Evolutionary conservation across 768 basidiomycete genomes (phyloP).

Genomic region (Sutorius australiensis): DNA sequence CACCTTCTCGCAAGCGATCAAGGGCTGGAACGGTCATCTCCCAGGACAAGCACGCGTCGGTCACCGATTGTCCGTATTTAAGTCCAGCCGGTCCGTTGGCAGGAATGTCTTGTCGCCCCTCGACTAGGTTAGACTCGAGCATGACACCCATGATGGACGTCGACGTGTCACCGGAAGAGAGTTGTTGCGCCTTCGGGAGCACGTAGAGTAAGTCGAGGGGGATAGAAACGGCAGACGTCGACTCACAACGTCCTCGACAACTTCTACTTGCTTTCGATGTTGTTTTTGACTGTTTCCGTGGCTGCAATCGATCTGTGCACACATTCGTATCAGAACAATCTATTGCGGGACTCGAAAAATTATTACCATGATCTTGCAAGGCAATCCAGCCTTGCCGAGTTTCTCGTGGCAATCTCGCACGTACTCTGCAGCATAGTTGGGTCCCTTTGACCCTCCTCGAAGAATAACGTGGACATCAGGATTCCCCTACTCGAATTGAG

Average conservation of each 20-base stretch:
- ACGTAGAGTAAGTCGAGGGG: slow-evolving; percentile 11
- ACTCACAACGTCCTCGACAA: slow-evolving; percentile 85
- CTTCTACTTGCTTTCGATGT: slow-evolving; percentile 81
- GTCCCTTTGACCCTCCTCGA: slow-evolving; percentile 84
- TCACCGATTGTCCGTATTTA: slow-evolving; percentile 82
- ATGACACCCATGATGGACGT: slow-evolving; percentile 85
- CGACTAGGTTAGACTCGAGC: slow-evolving; percentile 89
- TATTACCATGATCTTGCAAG: slow-evolving; percentile 82
- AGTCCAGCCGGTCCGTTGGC: slow-evolving; percentile 64
- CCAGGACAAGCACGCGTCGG: slow-evolving; percentile 91
- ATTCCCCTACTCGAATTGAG: slow-evolving; percentile 58
- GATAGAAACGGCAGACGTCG: background rate
- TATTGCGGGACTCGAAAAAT: background rate
- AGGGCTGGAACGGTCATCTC: slow-evolving; percentile 77
- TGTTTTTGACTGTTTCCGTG: slow-evolving; percentile 96
- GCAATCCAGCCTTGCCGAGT: slow-evolving; percentile 72
- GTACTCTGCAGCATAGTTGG: slow-evolving; percentile 80
- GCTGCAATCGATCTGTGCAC: slow-evolving; percentile 83
- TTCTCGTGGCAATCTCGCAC: slow-evolving; percentile 74
- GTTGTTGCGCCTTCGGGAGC: slow-evolving; percentile 57
- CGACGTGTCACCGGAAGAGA: slow-evolving; percentile 68
- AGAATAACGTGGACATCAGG: slow-evolving; percentile 92
- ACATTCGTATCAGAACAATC: background rate
- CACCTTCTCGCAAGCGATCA: slow-evolving; percentile 83
- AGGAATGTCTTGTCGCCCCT: slow-evolving; percentile 85